phyloP scores from a whole-genome alignment of 164 flowering plant species.

The Nymphaea colorata region DNA sequence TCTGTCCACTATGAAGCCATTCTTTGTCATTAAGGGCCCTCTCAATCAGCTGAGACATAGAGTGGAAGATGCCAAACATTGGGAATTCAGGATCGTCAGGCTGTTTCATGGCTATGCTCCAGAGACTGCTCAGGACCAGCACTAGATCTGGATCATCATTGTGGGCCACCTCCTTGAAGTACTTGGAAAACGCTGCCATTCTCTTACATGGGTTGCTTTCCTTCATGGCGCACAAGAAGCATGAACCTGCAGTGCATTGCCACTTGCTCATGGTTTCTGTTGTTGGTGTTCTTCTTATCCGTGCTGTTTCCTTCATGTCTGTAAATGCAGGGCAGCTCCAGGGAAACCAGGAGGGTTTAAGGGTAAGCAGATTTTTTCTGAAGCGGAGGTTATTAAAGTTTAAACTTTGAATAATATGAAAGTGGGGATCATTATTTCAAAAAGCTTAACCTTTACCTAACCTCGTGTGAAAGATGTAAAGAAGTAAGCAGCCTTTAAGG shows the following conservation, averaged over 20 bases:
- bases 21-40: conserved; percentile 26
- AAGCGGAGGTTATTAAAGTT: too few species aligned
- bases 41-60: conserved; percentile 47
- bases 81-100: conserved; percentile 66
- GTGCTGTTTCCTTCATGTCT: conserved; percentile 2
- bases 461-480: background rate
- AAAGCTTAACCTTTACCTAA: too few species aligned
- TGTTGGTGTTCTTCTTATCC: conserved; percentile 5
- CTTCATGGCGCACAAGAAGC: conserved; percentile 72
- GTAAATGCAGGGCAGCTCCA: conserved; percentile 12
- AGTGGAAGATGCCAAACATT: conserved; percentile 52
- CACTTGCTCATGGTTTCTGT: background rate
- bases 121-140: conserved; percentile 49
- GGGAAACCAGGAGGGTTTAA: too few species aligned
- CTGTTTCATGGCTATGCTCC: conserved; percentile 77
- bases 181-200: conserved; percentile 25
- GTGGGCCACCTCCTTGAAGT: conserved; percentile 38
- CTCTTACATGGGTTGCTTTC: conserved; percentile 34
- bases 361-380: too few species aligned
- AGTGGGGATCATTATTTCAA: too few species aligned
- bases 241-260: conserved; percentile 23
- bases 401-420: too few species aligned
- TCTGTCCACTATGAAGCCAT: conserved; percentile 58
- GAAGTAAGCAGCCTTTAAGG: too few species aligned
- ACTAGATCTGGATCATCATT: conserved; percentile 43